Percentiles rank a stretch among this genome's conserved stretches.
These are phyloP conservation scores for Alternaria gaisen DNA, from an alignment of 2,329 filamentous ascomycete genomes.

Conservation along the genomic window DNA sequence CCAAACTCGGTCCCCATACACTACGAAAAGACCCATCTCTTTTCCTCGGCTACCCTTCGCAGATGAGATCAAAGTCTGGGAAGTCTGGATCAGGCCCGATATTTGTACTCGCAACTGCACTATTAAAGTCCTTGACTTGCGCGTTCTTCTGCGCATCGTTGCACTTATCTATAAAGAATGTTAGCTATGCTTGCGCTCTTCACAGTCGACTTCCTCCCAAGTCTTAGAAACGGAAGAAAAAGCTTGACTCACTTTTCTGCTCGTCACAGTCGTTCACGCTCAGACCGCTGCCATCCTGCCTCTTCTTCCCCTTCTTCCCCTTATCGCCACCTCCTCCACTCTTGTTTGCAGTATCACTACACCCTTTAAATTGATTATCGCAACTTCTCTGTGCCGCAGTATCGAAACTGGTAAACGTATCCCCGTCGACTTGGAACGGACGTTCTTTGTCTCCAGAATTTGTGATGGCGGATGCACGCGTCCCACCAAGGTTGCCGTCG, in stretches of 20 bases:
- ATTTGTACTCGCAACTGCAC: constrained; percentile 39
- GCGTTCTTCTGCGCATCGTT: constrained; percentile 39
- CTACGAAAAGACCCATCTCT: background rate
- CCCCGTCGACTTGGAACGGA: constrained; percentile 43
- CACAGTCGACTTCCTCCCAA: background rate
- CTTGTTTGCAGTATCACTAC: constrained; percentile 56
- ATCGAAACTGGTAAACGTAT: constrained; percentile 62
- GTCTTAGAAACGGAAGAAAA: background rate
- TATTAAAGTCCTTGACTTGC: constrained; percentile 37
- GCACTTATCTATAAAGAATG: constrained; percentile 36
- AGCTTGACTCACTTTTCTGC: constrained; percentile 31
- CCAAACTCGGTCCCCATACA: background rate
- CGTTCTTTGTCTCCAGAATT: constrained; percentile 61
- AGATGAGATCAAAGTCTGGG: constrained; percentile 52
- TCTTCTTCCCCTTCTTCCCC: constrained; percentile 9
- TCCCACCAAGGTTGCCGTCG: constrained; percentile 60
- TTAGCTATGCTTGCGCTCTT: background rate
- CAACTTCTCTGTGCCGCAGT: constrained; percentile 69
- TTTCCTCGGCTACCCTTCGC: constrained; percentile 25
- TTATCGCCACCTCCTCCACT: constrained; percentile 6
- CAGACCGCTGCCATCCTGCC: constrained; percentile 18
- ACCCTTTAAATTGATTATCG: constrained; percentile 69
- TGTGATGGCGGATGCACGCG: constrained; percentile 60
- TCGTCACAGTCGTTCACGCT: constrained; percentile 33
- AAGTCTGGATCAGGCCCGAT: constrained; percentile 50